Conservation (phyloP, 306 rosid genomes). For the Acacia acuminata region DNA sequence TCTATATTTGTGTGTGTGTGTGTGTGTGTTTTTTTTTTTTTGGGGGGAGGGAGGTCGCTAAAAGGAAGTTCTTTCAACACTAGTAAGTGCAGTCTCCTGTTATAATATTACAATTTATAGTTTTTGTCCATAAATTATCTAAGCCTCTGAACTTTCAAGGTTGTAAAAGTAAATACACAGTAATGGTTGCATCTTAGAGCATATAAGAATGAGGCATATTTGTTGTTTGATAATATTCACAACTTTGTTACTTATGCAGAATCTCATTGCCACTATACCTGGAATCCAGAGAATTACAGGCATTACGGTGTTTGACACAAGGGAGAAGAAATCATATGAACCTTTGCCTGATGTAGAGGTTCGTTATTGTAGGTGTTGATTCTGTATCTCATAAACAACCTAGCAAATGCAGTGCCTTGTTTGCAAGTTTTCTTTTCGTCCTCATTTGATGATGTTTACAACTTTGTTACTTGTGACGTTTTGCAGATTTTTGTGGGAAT, state of each 20-base stretch:
- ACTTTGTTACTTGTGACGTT: conserved; percentile 24
- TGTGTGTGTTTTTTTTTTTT: background rate
- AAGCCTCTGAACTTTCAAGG: background rate
- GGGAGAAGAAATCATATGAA: conserved; percentile 71
- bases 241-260: conserved; percentile 51
- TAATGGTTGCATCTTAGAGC: conserved; percentile 20
- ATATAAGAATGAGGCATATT: conserved; percentile 12
- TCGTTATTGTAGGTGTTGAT: conserved; percentile 26
- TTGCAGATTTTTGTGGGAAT: conserved; percentile 85
- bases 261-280: conserved; percentile 85
- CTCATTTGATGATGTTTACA: background rate
- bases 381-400: conserved; percentile 11
- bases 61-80: background rate
- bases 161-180: conserved; percentile 9
- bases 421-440: background rate
- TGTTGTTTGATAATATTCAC: conserved; percentile 17
- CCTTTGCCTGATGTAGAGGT: conserved; percentile 94
- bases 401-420: conserved; percentile 8
- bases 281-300: conserved; percentile 95
- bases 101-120: background rate
- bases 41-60: too few species aligned
- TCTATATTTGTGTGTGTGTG: background rate
- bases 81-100: background rate
- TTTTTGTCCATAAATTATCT: background rate
- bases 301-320: conserved; percentile 69